These are phyloP conservation scores for Brasilioporus rufonigricans DNA, from an alignment of 768 basidiomycete species.

Conservation along the genomic window DNA sequence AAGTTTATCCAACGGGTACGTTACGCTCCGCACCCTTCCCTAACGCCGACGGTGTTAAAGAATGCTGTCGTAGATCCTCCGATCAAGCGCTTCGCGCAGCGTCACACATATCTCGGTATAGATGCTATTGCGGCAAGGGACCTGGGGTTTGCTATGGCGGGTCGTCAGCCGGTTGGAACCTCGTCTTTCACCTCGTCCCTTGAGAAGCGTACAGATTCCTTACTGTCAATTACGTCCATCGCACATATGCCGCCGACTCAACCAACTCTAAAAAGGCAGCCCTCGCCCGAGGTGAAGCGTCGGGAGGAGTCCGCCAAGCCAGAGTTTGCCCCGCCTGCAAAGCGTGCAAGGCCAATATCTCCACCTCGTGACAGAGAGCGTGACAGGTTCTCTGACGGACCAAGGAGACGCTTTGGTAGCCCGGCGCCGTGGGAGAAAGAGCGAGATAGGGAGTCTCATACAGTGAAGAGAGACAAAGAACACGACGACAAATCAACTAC, in stretches of 20 bases:
- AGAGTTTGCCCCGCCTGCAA: slow-evolving; percentile 39
- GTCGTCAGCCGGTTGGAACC: slow-evolving; percentile 24
- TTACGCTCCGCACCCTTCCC: slow-evolving; percentile 1
- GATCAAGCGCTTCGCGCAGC: slow-evolving; percentile 87
- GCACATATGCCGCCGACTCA: slow-evolving; percentile 24
- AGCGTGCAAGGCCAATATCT: slow-evolving; percentile 46
- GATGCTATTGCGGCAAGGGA: slow-evolving; percentile 90
- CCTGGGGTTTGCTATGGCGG: slow-evolving; percentile 70
- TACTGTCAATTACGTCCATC: slow-evolving; percentile 31
- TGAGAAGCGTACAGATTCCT: slow-evolving; percentile 37
- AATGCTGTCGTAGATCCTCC: slow-evolving; percentile 60
- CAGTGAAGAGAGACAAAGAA: slow-evolving; percentile 39
- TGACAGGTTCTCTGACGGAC: slow-evolving; percentile 37
- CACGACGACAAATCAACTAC: slow-evolving; percentile 46
- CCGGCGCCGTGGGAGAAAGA: slow-evolving; percentile 43
- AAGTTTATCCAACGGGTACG: slow-evolving; percentile 83
- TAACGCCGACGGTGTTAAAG: neutral
- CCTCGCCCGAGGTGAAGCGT: slow-evolving; percentile 37
- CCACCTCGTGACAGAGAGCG: slow-evolving; percentile 52
- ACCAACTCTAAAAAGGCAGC: slow-evolving; percentile 29
- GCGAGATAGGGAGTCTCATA: slow-evolving; percentile 41
- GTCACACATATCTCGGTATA: slow-evolving; percentile 67
- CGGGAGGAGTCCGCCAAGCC: slow-evolving; percentile 42
- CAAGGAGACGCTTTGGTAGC: slow-evolving; percentile 41
- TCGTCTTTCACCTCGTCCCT: slow-evolving; percentile 21